Percentiles rank a stretch among this genome's conserved stretches.
These are phyloP conservation scores for Auxenochlorella pyrenoidosa DNA, from an alignment of 139 green algal species.

Conservation along the genomic window DNA sequence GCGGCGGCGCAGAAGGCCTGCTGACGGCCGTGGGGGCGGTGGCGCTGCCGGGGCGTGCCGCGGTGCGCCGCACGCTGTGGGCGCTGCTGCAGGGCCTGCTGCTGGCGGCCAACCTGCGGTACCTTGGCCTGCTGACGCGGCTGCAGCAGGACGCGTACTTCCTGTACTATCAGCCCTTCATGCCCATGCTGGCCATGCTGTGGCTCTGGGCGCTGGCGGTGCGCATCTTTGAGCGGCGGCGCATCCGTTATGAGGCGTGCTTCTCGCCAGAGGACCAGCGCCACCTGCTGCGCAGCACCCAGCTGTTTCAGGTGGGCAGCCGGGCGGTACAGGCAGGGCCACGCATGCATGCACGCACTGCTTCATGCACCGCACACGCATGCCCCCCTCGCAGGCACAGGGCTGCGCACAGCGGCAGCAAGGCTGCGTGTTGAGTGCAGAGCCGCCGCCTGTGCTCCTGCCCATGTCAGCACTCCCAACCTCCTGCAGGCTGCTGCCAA, in stretches of 20 bases:
- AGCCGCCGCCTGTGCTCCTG: too few species aligned
- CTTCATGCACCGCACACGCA: too few species aligned
- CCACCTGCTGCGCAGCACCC: slow-evolving; percentile 53
- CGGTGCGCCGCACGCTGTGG: slow-evolving; percentile 11
- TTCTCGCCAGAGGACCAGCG: slow-evolving; percentile 69
- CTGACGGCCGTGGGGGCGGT: neutral
- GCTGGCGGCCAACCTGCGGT: neutral
- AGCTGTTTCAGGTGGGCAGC: slow-evolving; percentile 49
- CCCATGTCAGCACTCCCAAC: too few species aligned
- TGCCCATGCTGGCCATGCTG: slow-evolving; percentile 76
- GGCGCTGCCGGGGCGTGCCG: neutral
- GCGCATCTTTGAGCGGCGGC: slow-evolving; percentile 57
- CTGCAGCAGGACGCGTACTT: neutral
- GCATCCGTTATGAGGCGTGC: slow-evolving; percentile 75
- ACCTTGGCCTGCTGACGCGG: neutral
- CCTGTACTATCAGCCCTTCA: slow-evolving; percentile 62
- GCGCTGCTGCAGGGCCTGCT: neutral
- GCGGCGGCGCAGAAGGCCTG: neutral
- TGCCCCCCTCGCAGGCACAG: too few species aligned
- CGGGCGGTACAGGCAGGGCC: neutral
- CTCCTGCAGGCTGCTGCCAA: too few species aligned
- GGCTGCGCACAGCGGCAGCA: neutral
- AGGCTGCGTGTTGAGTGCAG: too few species aligned
- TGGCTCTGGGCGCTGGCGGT: slow-evolving; percentile 82
- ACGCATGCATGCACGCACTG: too few species aligned